A percentile compares a stretch with the other conserved stretches of the same genome.
These are phyloP conservation scores for Tanacetum coccineum DNA, from an alignment of 129 eudicot species.

Conservation along the genomic window DNA sequence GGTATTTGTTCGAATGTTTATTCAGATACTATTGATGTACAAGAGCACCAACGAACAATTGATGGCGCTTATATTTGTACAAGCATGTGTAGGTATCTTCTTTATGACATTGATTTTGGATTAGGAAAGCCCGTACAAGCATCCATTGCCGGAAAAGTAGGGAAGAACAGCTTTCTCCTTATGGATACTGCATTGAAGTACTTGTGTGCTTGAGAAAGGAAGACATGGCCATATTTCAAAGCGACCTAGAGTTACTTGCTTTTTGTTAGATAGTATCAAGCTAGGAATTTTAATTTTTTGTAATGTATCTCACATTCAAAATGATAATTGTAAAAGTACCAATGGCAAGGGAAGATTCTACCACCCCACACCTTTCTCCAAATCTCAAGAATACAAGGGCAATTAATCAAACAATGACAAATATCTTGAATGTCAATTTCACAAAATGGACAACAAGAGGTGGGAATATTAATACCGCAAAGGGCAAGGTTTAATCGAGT, in stretches of 20 bases:
- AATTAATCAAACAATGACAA: too few species aligned
- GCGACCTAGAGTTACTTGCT: not conserved
- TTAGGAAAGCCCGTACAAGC: not conserved
- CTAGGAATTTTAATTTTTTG: too few species aligned
- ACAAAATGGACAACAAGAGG: too few species aligned
- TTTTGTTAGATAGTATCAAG: too few species aligned
- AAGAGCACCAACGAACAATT: not conserved
- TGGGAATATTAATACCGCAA: too few species aligned
- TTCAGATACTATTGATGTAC: not conserved
- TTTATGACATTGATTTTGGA: not conserved
- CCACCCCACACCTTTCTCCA: too few species aligned
- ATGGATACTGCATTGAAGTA: constrained; percentile 2
- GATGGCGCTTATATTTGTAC: not conserved
- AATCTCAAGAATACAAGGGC: too few species aligned
- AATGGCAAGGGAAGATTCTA: too few species aligned
- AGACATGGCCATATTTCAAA: not conserved
- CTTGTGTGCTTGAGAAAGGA: not conserved
- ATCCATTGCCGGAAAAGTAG: not conserved
- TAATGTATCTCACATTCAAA: too few species aligned
- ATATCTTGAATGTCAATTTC: too few species aligned
- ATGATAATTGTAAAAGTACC: too few species aligned
- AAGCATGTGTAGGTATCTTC: not conserved
- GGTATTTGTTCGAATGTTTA: not conserved
- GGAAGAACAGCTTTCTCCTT: not conserved
- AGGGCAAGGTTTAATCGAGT: too few species aligned